Evolutionary conservation across 1,284 basidiomycete species (phyloP).

Genomic region (Peniophora sp.): DNA sequence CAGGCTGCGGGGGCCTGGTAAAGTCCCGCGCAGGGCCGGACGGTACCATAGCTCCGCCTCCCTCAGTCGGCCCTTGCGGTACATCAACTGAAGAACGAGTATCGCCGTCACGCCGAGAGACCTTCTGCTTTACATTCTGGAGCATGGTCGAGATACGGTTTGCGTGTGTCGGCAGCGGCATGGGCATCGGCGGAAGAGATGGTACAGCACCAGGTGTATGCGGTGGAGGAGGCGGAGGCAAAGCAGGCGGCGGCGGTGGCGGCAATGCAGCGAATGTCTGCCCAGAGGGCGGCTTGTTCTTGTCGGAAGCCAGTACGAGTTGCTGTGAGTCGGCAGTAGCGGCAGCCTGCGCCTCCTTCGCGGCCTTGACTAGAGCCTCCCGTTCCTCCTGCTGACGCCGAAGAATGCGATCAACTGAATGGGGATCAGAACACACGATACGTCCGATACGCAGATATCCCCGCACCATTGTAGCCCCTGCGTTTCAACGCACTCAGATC

Average conservation of each 20-base stretch:
- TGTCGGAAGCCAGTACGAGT: constrained; percentile 1
- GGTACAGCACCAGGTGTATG: constrained; percentile 3
- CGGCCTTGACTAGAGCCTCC: constrained; percentile 49
- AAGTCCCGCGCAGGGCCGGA: constrained; percentile 2
- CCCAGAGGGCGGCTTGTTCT: not conserved
- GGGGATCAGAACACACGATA: constrained; percentile 1
- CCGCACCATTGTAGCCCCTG: constrained; percentile 76
- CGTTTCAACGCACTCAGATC: constrained; percentile 79
- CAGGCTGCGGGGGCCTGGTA: constrained; percentile 4
- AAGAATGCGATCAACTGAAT: constrained; percentile 82
- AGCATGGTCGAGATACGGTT: not conserved
- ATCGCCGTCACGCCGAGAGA: too few relatives aligned
- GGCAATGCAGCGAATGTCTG: constrained; percentile 7
- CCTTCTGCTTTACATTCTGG: not conserved
- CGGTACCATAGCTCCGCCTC: not conserved
- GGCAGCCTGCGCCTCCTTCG: constrained; percentile 13
- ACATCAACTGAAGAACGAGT: too few relatives aligned
- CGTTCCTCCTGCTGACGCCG: constrained; percentile 76
- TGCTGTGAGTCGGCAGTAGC: not conserved
- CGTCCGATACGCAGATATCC: too few relatives aligned
- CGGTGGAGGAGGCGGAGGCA: not conserved
- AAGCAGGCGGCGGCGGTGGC: not conserved
- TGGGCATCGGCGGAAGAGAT: not conserved
- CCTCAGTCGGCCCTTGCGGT: too few relatives aligned
- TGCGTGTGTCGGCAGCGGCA: too few relatives aligned